Percentiles rank a stretch among this genome's conserved stretches.
Conservation (phyloP, 2,329 filamentous ascomycete genomes). For the Fusarium palustre region DNA sequence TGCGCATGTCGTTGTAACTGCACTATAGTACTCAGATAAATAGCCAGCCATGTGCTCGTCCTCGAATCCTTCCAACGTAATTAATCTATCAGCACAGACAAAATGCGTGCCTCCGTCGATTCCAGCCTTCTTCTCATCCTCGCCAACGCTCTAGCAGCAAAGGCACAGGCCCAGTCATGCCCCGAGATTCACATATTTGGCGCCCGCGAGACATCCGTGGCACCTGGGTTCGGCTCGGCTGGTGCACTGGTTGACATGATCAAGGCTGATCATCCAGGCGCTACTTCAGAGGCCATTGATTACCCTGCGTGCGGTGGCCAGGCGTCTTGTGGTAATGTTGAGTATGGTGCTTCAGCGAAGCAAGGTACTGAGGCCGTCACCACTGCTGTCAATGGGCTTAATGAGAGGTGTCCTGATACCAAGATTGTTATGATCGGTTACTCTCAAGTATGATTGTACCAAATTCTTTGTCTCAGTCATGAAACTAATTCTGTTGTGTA, state of each 20-base stretch:
- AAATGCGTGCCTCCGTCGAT: conserved; percentile 27
- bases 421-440: conserved; percentile 72
- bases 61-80: not conserved
- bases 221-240: conserved; percentile 64
- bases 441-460: conserved; percentile 60
- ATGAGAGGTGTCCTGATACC: conserved; percentile 66
- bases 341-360: conserved; percentile 69
- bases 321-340: conserved; percentile 66
- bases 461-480: fast-evolving
- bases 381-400: conserved; percentile 68
- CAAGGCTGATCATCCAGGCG: conserved; percentile 59
- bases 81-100: not conserved
- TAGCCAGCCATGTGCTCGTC: not conserved
- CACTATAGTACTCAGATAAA: not conserved
- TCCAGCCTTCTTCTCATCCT: conserved; percentile 15
- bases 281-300: conserved; percentile 65
- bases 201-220: conserved; percentile 62
- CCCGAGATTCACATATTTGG: conserved; percentile 60
- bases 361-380: conserved; percentile 70
- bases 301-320: conserved; percentile 75
- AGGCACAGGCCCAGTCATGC: conserved; percentile 47
- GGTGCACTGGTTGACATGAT: conserved; percentile 64
- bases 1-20: not conserved
- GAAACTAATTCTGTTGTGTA: not conserved
- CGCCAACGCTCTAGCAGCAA: conserved; percentile 14